Evolutionary conservation across 1,284 basidiomycete species (phyloP).

Genomic region (Ganoderma lucidum): DNA sequence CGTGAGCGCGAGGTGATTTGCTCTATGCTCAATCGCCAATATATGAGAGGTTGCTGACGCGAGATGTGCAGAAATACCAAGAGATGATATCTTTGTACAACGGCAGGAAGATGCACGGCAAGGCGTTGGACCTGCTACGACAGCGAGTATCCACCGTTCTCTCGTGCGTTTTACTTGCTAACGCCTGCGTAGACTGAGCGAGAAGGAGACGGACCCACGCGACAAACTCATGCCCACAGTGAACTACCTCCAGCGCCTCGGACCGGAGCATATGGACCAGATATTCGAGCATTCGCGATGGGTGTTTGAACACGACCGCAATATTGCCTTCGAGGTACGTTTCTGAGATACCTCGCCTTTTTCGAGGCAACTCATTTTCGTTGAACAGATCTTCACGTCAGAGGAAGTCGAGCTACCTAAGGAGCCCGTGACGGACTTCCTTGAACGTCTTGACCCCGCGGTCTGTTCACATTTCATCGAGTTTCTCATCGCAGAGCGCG

Average conservation of each 20-base stretch:
- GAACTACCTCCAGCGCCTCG: conserved; percentile 91
- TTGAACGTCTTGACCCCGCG: conserved; percentile 75
- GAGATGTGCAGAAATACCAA: conserved; percentile 75
- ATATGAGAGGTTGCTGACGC: neutral
- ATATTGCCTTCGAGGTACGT: conserved; percentile 79
- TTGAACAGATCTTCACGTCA: conserved; percentile 87
- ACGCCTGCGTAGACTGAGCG: conserved; percentile 66
- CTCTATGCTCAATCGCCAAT: neutral
- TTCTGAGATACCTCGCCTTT: neutral
- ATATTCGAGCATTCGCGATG: conserved; percentile 86
- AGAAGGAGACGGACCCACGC: conserved; percentile 79
- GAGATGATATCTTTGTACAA: conserved; percentile 94
- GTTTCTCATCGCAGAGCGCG: conserved; percentile 79
- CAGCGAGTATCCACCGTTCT: conserved; percentile 59
- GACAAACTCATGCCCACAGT: conserved; percentile 89
- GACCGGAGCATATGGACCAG: conserved; percentile 79
- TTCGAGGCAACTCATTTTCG: neutral
- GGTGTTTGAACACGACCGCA: conserved; percentile 81
- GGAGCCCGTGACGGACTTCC: conserved; percentile 76
- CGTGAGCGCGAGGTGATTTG: conserved; percentile 74
- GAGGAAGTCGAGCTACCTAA: conserved; percentile 93
- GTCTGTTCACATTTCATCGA: conserved; percentile 88
- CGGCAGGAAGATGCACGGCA: conserved; percentile 94
- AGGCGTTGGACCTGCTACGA: conserved; percentile 84
- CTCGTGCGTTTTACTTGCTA: conserved; percentile 11